A percentile compares a stretch with the other conserved stretches of the same genome.
Evolutionary conservation across 1,139 yeast species (phyloP).

Genomic region (Blastobotrys buckinghamii): DNA sequence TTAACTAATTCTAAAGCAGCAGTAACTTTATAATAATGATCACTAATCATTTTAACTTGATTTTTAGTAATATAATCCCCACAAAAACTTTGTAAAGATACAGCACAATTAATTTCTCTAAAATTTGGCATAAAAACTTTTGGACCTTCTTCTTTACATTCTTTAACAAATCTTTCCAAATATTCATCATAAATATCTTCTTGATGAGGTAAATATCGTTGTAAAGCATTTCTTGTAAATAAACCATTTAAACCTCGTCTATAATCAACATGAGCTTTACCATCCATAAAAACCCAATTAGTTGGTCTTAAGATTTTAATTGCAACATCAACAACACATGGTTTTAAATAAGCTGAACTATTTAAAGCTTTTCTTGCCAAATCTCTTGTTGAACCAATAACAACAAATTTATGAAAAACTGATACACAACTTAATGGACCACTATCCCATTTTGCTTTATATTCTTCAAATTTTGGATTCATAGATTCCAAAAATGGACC

Average conservation of each 20-base stretch:
- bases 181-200: slow-evolving; percentile 80
- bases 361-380: slow-evolving; percentile 82
- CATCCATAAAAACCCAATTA: slow-evolving; percentile 97
- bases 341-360: slow-evolving; percentile 84
- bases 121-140: slow-evolving; percentile 82
- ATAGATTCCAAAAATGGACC: slow-evolving; percentile 96
- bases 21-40: slow-evolving; percentile 83
- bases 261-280: slow-evolving; percentile 90
- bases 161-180: slow-evolving; percentile 56
- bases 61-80: slow-evolving; percentile 91
- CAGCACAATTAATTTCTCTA: slow-evolving; percentile 93
- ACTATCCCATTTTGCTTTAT: slow-evolving; percentile 86
- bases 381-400: slow-evolving; percentile 87
- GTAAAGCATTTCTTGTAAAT: slow-evolving; percentile 78
- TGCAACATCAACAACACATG: slow-evolving; percentile 98
- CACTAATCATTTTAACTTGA: slow-evolving; percentile 81
- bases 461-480: slow-evolving; percentile 94
- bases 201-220: slow-evolving; percentile 75
- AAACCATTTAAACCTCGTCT: slow-evolving; percentile 85
- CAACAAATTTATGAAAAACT: slow-evolving; percentile 95
- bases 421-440: slow-evolving; percentile 95
- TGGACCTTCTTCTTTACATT: slow-evolving; percentile 54
- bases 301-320: slow-evolving; percentile 86
- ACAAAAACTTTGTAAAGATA: slow-evolving; percentile 87
- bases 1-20: slow-evolving; percentile 95